These are phyloP conservation scores for Wickerhamomyces sp. DNA, from an alignment of 1,139 yeast genomes.

Conservation along the genomic window DNA sequence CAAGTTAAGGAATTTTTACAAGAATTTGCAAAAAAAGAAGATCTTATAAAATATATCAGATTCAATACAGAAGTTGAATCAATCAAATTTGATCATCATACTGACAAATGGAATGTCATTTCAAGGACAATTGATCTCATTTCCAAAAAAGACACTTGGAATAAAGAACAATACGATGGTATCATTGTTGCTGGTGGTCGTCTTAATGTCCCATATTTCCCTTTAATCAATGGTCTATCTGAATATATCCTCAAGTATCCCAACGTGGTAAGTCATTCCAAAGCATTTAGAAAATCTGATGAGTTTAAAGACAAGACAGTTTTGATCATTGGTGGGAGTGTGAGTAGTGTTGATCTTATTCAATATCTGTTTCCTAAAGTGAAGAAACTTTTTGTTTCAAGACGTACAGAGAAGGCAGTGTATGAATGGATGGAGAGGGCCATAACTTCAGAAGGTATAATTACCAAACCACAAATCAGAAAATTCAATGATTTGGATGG, in stretches of 20 bases:
- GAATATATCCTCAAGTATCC: conserved; percentile 41
- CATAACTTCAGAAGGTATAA: too few relatives aligned
- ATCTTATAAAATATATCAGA: conserved; percentile 24
- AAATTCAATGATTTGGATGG: too few relatives aligned
- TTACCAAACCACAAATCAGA: too few relatives aligned
- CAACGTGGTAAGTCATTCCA: conserved; percentile 51
- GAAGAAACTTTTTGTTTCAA: too few relatives aligned
- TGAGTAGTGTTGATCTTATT: too few relatives aligned
- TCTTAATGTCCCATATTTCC: conserved; percentile 51
- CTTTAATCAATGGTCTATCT: conserved; percentile 47
- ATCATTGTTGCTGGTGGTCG: conserved; percentile 56
- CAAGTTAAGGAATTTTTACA: conserved; percentile 30
- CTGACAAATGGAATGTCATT: conserved; percentile 39
- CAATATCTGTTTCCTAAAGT: too few relatives aligned
- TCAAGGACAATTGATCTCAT: conserved; percentile 30
- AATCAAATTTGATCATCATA: conserved; percentile 24
- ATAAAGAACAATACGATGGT: conserved; percentile 37
- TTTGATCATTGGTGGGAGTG: conserved; percentile 48
- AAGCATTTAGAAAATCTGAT: conserved; percentile 45
- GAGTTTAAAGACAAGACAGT: conserved; percentile 38
- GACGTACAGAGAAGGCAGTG: too few relatives aligned
- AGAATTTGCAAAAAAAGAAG: conserved; percentile 31
- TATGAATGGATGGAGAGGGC: too few relatives aligned
- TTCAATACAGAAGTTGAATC: conserved; percentile 37
- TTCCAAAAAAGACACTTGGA: conserved; percentile 26